Percentiles rank a stretch among this genome's conserved stretches.
Evolutionary conservation across 2,329 filamentous ascomycete genomes (phyloP).

Genomic region (Penicillium sp.): DNA sequence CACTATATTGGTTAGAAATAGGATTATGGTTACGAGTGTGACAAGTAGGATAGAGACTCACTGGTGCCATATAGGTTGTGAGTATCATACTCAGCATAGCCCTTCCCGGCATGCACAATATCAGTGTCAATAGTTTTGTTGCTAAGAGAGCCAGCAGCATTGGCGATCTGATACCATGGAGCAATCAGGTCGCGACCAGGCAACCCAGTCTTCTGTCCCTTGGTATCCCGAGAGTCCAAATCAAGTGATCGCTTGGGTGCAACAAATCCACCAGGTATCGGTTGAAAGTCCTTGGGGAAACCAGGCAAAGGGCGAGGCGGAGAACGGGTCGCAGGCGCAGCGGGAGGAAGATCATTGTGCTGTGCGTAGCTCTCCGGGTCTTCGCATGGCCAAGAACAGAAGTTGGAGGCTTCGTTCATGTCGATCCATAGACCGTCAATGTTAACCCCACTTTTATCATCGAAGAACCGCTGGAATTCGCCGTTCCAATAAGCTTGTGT

Average conservation of each 20-base stretch:
- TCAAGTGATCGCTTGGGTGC: constrained; percentile 9
- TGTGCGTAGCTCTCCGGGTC: constrained; percentile 53
- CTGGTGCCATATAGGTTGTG: constrained; percentile 74
- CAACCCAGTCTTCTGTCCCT: constrained; percentile 55
- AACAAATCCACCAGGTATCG: constrained; percentile 32
- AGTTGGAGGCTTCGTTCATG: constrained; percentile 60
- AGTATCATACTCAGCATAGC: constrained; percentile 68
- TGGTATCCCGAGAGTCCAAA: constrained; percentile 7
- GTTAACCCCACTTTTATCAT: constrained; percentile 63
- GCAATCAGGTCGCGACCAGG: constrained; percentile 63
- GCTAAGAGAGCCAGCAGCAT: constrained; percentile 53
- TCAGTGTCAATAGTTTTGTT: constrained; percentile 67
- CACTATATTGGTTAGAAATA: constrained; percentile 37
- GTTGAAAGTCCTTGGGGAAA: constrained; percentile 68
- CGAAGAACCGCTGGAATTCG: constrained; percentile 67
- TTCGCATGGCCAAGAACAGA: constrained; percentile 58
- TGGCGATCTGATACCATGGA: constrained; percentile 65
- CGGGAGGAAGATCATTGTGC: constrained; percentile 53
- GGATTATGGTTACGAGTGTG: background rate
- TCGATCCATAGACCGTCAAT: constrained; percentile 80
- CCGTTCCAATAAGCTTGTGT: constrained; percentile 68
- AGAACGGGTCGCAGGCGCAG: constrained; percentile 61
- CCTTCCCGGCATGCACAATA: constrained; percentile 63
- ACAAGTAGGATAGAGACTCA: constrained; percentile 26
- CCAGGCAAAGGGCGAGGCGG: constrained; percentile 66